Evolutionary conservation across 257 asterid genomes (phyloP).

Genomic region (Plantago ovata): DNA sequence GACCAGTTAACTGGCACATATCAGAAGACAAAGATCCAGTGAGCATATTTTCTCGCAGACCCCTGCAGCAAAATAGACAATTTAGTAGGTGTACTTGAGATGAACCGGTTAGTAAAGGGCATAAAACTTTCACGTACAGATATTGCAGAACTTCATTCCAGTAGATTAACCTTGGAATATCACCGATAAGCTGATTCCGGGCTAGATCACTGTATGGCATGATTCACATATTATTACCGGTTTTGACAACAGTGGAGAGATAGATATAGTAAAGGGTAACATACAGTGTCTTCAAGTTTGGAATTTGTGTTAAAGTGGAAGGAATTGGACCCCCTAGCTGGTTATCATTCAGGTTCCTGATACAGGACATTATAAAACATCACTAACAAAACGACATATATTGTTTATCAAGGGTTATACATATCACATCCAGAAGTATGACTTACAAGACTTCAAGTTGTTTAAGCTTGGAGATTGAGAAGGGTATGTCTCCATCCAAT

Average conservation of each 20-base stretch:
- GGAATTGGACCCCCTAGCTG: constrained; percentile 93
- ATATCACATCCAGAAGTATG: not conserved
- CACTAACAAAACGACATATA: not conserved
- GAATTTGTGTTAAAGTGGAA: constrained; percentile 89
- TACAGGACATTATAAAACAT: not conserved
- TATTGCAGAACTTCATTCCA: constrained; percentile 97
- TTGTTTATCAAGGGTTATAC: not conserved
- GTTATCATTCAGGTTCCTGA: constrained; percentile 80
- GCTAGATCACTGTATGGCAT: constrained; percentile 70
- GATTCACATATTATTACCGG: not conserved
- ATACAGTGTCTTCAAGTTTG: constrained; percentile 88
- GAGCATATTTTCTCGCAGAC: constrained; percentile 77
- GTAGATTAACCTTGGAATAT: constrained; percentile 86
- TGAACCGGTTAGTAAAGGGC: not conserved
- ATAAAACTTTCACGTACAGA: constrained; percentile 48
- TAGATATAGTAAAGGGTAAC: constrained; percentile 17
- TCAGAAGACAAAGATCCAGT: constrained; percentile 87
- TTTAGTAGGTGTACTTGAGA: not conserved
- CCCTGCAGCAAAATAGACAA: constrained; percentile 35
- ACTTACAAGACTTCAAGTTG: constrained; percentile 89
- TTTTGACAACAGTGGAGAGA: not conserved
- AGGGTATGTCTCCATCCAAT: constrained; percentile 84
- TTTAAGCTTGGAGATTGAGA: constrained; percentile 86
- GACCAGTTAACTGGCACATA: constrained; percentile 90
- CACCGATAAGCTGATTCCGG: constrained; percentile 82